Evolutionary conservation across 495 filamentous ascomycete species (phyloP), one percentile per base, ranked within the genome.

Genomic region (Aspergillus homomorphus): DNA sequence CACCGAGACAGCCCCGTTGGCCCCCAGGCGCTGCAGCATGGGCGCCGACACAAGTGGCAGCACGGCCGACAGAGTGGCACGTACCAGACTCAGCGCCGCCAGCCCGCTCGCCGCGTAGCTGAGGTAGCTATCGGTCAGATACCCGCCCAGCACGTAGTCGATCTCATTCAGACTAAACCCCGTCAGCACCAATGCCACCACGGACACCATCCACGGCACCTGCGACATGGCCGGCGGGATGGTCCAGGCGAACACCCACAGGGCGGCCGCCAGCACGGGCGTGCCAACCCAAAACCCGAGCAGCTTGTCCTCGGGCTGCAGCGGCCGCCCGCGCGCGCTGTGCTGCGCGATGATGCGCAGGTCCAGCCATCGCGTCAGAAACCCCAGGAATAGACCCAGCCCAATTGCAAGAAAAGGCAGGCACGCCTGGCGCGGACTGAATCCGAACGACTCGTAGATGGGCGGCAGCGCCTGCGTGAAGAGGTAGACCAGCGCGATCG

Each of bases 121-220:
- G 14, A 80, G 67, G 59, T 84, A 85, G 49, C 77, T 70, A 62
- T 84, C 81, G 16, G 80, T 76, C 15, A 85, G 72, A 60, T 85
- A 85, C 1, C 79, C 80, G 22, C 75, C 71, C 0, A 84, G 68
- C 28, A 77, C 73, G 14, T 73, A 78, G 38, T 78, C 79, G 46
- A 83, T 67, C 58, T 84, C 82, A 19, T 80, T 81, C n/a, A 78
- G 63, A 0, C 77, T 75, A 57, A 77, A 84, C 1, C 82, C 81
- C n/a, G 81, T 68, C 1, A 77, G 59, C 4, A 80, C 65, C 14
- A 83, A 66, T 0, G 76, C 69, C 0, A 77, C 28, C 4, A 78
- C 73, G 4, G 77, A 75, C 2, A 75, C 70, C 19, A 77, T 65
- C 80, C 81, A 84, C 6, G 68, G 64, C 14, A 66, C 23, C 2